Conservation (phyloP, 495 filamentous ascomycete genomes). For the Hypoxylon trugodes region DNA sequence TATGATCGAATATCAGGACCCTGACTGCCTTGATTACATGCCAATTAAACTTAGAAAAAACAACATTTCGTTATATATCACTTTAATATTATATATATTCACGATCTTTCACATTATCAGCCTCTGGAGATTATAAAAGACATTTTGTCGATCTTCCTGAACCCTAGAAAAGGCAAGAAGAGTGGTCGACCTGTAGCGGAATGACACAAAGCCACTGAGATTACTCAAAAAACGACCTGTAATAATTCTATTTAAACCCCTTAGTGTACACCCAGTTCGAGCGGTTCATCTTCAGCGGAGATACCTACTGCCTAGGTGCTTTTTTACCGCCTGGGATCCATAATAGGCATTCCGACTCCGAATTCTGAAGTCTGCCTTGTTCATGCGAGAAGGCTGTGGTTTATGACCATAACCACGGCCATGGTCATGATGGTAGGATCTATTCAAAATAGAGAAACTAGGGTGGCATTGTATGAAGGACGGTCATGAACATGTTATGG, state of each 20-base stretch:
- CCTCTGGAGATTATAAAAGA: not conserved
- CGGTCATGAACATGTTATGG: too few species aligned
- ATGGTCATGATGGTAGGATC: not conserved
- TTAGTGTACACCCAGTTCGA: not conserved
- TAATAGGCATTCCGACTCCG: not conserved
- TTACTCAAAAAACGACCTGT: conserved; percentile 19
- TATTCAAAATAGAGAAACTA: conserved; percentile 12
- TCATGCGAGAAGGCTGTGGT: not conserved
- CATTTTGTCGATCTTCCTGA: not conserved
- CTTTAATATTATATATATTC: too few species aligned
- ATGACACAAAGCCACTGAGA: conserved; percentile 11
- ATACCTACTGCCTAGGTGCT: not conserved
- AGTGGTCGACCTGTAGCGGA: conserved; percentile 2
- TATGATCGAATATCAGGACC: too few species aligned
- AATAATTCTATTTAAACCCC: conserved; percentile 15
- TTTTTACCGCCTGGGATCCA: not conserved
- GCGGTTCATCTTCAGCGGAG: not conserved
- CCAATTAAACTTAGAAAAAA: too few species aligned
- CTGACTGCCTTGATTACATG: too few species aligned
- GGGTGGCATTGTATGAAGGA: too few species aligned
- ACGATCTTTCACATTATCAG: not conserved
- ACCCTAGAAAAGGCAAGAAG: too few species aligned
- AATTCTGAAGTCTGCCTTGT: conserved; percentile 22
- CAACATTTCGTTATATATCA: too few species aligned
- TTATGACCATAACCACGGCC: too few species aligned